Evolutionary conservation across 2,329 filamentous ascomycete species (phyloP).

Genomic region (Tricladium varicosporioides): DNA sequence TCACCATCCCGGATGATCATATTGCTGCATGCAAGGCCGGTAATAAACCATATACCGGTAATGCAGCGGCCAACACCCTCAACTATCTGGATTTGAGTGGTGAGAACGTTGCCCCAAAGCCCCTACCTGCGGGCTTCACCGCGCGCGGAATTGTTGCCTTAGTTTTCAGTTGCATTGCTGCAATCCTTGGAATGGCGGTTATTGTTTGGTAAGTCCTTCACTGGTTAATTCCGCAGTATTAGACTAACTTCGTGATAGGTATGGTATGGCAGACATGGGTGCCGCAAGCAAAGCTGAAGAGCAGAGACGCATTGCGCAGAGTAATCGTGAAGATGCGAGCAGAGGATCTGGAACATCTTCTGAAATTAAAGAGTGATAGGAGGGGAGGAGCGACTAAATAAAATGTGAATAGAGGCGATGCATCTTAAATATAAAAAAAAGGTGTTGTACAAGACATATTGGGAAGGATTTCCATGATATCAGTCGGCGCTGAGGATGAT

Average conservation of each 20-base stretch:
- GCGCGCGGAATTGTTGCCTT: conserved; percentile 32
- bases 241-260: conserved; percentile 20
- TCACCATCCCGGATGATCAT: conserved; percentile 60
- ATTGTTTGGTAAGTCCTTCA: conserved; percentile 27
- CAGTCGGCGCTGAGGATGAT: too few relatives aligned
- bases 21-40: conserved; percentile 55
- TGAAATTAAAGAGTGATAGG: not conserved
- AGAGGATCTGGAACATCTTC: not conserved
- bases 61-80: conserved; percentile 70
- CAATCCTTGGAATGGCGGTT: conserved; percentile 28
- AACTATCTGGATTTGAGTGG: conserved; percentile 63
- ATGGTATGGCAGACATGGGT: conserved; percentile 33
- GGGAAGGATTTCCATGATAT: too few relatives aligned
- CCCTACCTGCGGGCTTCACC: conserved; percentile 32
- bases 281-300: conserved; percentile 26
- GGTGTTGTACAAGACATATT: too few relatives aligned
- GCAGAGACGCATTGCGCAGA: conserved; percentile 19
- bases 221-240: not conserved
- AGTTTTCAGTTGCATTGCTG: conserved; percentile 30
- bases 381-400: too few relatives aligned
- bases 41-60: conserved; percentile 56
- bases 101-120: conserved; percentile 32
- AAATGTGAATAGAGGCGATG: too few relatives aligned
- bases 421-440: too few relatives aligned
- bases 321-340: not conserved